Evolutionary conservation across 441 rosid species (phyloP).

Genomic region (Dalechampia spathulata): DNA sequence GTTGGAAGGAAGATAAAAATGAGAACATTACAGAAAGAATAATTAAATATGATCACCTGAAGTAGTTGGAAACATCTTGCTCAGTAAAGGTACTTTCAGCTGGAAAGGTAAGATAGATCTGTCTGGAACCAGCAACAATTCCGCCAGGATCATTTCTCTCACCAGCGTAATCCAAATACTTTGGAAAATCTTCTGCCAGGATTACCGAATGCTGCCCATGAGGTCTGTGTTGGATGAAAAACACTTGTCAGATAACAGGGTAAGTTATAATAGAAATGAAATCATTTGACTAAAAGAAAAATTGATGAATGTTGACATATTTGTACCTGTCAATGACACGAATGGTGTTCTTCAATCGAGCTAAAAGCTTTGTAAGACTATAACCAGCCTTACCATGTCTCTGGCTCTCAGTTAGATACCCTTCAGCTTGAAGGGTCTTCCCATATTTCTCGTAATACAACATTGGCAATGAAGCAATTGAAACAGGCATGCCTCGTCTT

Average conservation of each 20-base stretch:
- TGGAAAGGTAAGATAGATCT: slow-evolving; percentile 90
- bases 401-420: slow-evolving; percentile 95
- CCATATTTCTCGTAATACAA: slow-evolving; percentile 78
- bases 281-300: not conserved
- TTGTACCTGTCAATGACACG: slow-evolving; percentile 73
- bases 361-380: slow-evolving; percentile 88
- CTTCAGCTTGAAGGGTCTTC: slow-evolving; percentile 83
- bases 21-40: not conserved
- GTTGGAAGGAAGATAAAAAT: not conserved
- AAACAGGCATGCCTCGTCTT: slow-evolving; percentile 72
- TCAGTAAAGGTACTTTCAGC: slow-evolving; percentile 86
- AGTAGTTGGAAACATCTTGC: slow-evolving; percentile 78
- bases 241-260: not conserved
- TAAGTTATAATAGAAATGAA: not conserved
- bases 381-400: slow-evolving; percentile 93
- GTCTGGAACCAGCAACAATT: slow-evolving; percentile 59
- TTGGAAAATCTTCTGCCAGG: slow-evolving; percentile 69
- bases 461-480: slow-evolving; percentile 90
- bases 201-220: slow-evolving; percentile 93
- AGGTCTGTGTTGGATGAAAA: slow-evolving; percentile 39
- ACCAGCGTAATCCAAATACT: slow-evolving; percentile 39
- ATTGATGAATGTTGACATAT: not conserved
- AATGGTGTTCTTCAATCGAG: slow-evolving; percentile 67
- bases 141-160: slow-evolving; percentile 60
- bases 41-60: slow-evolving; percentile 32